These are phyloP conservation scores for Epichloe bromicola DNA, from an alignment of 2,329 filamentous ascomycete species.

Conservation along the genomic window DNA sequence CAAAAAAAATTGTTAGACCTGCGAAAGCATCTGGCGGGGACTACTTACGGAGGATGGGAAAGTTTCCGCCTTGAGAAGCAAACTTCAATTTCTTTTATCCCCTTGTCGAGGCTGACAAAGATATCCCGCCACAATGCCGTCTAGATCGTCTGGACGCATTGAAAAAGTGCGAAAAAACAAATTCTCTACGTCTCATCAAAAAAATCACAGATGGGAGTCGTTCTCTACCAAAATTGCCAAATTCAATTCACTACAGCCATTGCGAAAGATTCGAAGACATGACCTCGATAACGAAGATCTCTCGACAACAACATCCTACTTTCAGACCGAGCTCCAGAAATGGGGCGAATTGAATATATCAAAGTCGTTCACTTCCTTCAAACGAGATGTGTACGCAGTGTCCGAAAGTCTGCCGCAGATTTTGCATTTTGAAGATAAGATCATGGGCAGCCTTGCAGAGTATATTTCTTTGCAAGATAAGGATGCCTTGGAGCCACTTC, in stretches of 20 bases:
- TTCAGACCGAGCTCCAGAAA: constrained; percentile 68
- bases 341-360: constrained; percentile 91
- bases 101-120: constrained; percentile 8
- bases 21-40: constrained; percentile 11
- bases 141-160: constrained; percentile 52
- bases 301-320: constrained; percentile 70
- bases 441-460: constrained; percentile 63
- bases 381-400: constrained; percentile 58
- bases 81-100: not conserved
- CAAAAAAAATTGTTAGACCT: constrained; percentile 16
- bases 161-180: constrained; percentile 58
- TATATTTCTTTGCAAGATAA: constrained; percentile 69
- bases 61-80: not conserved
- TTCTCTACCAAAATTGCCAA: constrained; percentile 85
- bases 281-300: constrained; percentile 70
- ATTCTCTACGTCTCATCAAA: constrained; percentile 58
- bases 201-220: constrained; percentile 80
- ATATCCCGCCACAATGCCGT: constrained; percentile 38
- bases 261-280: constrained; percentile 78
- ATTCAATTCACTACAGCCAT: constrained; percentile 77
- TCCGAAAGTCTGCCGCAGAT: constrained; percentile 88
- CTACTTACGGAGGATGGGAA: not conserved
- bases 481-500: constrained; percentile 69
- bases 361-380: constrained; percentile 65
- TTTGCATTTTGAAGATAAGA: constrained; percentile 75